Evolutionary conservation across 1,139 yeast genomes (phyloP).

Genomic region (Eremothecium coryli): DNA sequence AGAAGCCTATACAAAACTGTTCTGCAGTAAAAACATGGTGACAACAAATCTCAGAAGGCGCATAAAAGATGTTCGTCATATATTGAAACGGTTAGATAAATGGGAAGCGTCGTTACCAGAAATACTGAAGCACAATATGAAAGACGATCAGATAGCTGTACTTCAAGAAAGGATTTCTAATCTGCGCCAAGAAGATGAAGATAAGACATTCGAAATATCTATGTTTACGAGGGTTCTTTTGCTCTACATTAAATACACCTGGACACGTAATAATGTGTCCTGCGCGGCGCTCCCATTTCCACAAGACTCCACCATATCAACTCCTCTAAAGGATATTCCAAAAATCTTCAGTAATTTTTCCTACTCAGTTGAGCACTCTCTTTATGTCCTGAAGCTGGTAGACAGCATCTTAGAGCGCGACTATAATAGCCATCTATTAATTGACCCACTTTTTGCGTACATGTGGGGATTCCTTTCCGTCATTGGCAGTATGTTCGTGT

Average conservation of each 20-base stretch:
- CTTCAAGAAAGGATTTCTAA: background rate
- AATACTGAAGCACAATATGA: background rate
- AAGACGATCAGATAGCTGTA: background rate
- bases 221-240: background rate
- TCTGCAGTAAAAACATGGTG: slow-evolving; percentile 5
- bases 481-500: background rate
- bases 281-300: slow-evolving; percentile 1
- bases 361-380: slow-evolving; percentile 1
- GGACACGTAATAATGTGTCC: background rate
- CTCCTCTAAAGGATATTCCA: background rate
- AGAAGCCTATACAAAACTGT: slow-evolving; percentile 5
- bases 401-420: slow-evolving; percentile 1
- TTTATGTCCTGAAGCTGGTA: slow-evolving; percentile 1
- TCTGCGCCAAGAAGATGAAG: slow-evolving; percentile 3
- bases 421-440: background rate
- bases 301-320: background rate
- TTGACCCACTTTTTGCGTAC: background rate
- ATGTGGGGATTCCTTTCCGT: slow-evolving; percentile 3
- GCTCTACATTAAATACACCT: slow-evolving; percentile 1
- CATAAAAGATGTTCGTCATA: background rate
- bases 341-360: background rate
- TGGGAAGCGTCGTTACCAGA: slow-evolving; percentile 6
- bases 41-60: slow-evolving; percentile 3
- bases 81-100: slow-evolving; percentile 6
- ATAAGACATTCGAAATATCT: background rate